Evolutionary conservation across 2,329 filamentous ascomycete species (phyloP).

Genomic region (Thielaviopsis euricoi): DNA sequence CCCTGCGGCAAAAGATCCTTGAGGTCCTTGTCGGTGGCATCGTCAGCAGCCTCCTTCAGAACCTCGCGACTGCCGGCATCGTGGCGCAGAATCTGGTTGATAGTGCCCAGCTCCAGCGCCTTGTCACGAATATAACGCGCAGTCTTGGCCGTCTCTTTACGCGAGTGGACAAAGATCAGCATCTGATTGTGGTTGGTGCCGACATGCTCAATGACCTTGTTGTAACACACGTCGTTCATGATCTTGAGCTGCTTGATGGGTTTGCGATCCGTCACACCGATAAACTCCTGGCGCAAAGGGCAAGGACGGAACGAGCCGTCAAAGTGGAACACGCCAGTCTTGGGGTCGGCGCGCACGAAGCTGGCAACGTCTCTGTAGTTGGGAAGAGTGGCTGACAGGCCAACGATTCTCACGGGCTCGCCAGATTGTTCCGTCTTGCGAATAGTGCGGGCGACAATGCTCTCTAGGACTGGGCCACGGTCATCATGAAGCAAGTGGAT

Average conservation of each 20-base stretch:
- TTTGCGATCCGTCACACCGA: conserved; percentile 94
- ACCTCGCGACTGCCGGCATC: conserved; percentile 87
- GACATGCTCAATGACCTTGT: conserved; percentile 91
- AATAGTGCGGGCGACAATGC: conserved; percentile 88
- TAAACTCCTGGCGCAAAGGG: conserved; percentile 88
- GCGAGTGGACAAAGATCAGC: conserved; percentile 96
- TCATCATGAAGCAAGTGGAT: conserved; percentile 97
- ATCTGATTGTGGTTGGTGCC: conserved; percentile 89
- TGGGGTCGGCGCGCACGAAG: conserved; percentile 76
- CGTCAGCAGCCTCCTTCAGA: conserved; percentile 65
- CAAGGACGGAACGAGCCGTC: conserved; percentile 89
- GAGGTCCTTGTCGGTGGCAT: conserved; percentile 69
- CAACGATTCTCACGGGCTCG: conserved; percentile 79
- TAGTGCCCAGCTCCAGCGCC: conserved; percentile 90
- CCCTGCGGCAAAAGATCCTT: conserved; percentile 93
- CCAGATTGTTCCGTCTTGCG: conserved; percentile 86
- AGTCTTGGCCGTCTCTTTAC: conserved; percentile 96
- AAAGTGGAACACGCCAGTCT: conserved; percentile 87
- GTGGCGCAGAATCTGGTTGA: conserved; percentile 83
- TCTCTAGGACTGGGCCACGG: conserved; percentile 88
- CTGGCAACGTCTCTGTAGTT: conserved; percentile 94
- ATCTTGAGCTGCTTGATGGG: conserved; percentile 97
- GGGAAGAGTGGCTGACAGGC: conserved; percentile 84
- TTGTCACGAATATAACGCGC: conserved; percentile 93
- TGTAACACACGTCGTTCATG: conserved; percentile 99